phyloP scores from a whole-genome alignment of 371 early-diverging fungal species.

The Cladochytrium tenue region DNA sequence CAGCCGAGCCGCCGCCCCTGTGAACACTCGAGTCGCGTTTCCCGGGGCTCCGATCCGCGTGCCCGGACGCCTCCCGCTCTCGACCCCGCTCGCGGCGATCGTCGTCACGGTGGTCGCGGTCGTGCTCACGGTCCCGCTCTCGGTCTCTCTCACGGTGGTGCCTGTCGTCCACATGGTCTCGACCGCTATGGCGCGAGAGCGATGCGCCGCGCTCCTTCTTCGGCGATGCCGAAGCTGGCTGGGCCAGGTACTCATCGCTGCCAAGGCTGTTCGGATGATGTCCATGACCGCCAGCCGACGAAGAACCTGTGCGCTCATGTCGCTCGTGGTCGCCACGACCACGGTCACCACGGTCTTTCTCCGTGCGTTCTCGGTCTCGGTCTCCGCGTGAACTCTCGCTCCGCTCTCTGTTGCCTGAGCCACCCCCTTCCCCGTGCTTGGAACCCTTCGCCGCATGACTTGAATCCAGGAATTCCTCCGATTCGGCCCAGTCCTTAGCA shows the following conservation, averaged over 20 bases:
- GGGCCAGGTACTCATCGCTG: slow-evolving; percentile 1
- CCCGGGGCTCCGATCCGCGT: background rate
- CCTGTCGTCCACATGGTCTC: background rate
- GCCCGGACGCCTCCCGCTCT: background rate
- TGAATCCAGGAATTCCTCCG: background rate
- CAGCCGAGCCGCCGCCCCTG: background rate
- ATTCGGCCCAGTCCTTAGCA: background rate
- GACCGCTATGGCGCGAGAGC: background rate
- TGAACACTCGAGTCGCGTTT: background rate
- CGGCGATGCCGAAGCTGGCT: background rate
- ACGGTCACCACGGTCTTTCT: slow-evolving; percentile 1
- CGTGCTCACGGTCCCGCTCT: background rate
- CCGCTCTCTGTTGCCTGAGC: background rate
- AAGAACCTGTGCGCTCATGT: too few relatives aligned
- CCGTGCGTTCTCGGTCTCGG: background rate
- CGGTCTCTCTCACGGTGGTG: background rate
- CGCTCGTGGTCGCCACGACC: background rate
- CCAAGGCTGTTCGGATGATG: too few relatives aligned
- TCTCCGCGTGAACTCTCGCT: background rate
- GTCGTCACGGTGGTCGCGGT: background rate
- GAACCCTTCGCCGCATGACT: background rate
- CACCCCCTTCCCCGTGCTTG: background rate
- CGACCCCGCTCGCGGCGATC: background rate
- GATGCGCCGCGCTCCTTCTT: background rate
- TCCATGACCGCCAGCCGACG: background rate